Base-by-base conservation (phyloP, 148 eudicot species). In the Beta vulgaris region DNA sequence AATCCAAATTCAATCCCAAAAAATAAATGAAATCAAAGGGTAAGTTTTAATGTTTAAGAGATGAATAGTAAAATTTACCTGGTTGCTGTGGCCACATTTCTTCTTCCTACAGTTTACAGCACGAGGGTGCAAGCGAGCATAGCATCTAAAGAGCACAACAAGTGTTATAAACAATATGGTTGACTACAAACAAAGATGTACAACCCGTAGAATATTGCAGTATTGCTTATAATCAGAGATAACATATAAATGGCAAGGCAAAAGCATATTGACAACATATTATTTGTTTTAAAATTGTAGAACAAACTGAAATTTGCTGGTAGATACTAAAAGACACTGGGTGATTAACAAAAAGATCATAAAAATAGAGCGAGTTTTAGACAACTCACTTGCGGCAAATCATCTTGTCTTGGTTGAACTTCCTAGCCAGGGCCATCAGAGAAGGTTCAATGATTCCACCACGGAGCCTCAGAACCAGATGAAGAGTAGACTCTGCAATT, bases 361-460 rank as follows among this genome's bases (percentile, higher is more conserved):
- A n/a, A n/a, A n/a, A n/a, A n/a, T n/a, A n/a, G n/a, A n/a, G n/a
- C n/a, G n/a, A n/a, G n/a, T n/a, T n/a, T n/a, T n/a, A n/a, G n/a
- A n/a, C n/a, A n/a, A 71, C 88, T 80, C 51, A 82, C 88, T 82
- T 80, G 84, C 88, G 84, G 74, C 88, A 85, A 48, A 85, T 82
- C 84, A 80, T 85, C 84, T 85, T 85, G 71, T 82, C 86, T 40
- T 85, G 88, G 77, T 85, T 85, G 75, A 75, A 85, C 35, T 85
- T 85, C 72, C 85, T 64, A 57, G 88, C 85, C 70, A 85, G 69
- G 35, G 88, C 84, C 88, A 85, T 82, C 66, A 85, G 36, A 28
- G 88, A 85, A 23, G 88, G 88, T 82, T 85, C 86, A 37, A 82
- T 85, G 48, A 85, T 85, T 61, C 88, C 88, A 67, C 88, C 88